phyloP scores from a whole-genome alignment of 140 eudicot species.

The Ambrosia hybrid region DNA sequence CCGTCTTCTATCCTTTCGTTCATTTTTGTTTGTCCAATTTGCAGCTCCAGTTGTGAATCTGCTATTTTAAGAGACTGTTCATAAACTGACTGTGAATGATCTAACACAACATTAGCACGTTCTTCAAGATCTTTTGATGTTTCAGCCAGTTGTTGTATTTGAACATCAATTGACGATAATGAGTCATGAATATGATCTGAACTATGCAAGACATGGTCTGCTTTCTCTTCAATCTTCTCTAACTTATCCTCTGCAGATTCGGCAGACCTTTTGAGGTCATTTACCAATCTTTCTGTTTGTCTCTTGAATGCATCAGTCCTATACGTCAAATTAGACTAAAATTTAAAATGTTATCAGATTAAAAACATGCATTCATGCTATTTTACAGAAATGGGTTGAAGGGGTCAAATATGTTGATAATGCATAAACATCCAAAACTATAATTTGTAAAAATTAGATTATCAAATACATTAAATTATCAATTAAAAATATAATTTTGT shows the following conservation, averaged over 20 bases:
- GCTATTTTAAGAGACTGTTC: constrained; percentile 54
- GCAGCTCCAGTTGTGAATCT: constrained; percentile 59
- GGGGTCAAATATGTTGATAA: no score
- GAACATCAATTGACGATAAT: constrained; percentile 47
- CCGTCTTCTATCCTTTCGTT: constrained; percentile 53
- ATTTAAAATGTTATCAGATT: no score
- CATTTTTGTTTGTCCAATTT: constrained; percentile 53
- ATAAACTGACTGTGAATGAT: constrained; percentile 43
- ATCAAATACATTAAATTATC: no score
- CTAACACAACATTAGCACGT: constrained; percentile 36
- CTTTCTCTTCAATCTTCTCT: constrained; percentile 54
- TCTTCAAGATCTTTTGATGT: constrained; percentile 51
- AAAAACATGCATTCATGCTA: no score
- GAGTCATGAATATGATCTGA: constrained; percentile 54
- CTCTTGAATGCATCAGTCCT: constrained; percentile 75
- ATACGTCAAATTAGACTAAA: neutral
- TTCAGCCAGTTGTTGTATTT: constrained; percentile 50
- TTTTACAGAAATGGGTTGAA: no score
- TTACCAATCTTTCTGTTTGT: constrained; percentile 73
- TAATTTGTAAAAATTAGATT: no score
- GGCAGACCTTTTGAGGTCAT: constrained; percentile 62
- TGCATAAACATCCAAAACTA: no score
- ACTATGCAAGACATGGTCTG: constrained; percentile 43
- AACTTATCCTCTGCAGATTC: constrained; percentile 61
- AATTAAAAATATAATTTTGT: no score